A percentile compares a stretch with the other conserved stretches of the same genome.
phyloP scores from a whole-genome alignment of 768 basidiomycete genomes.

The Pulveroboletus sp. region DNA sequence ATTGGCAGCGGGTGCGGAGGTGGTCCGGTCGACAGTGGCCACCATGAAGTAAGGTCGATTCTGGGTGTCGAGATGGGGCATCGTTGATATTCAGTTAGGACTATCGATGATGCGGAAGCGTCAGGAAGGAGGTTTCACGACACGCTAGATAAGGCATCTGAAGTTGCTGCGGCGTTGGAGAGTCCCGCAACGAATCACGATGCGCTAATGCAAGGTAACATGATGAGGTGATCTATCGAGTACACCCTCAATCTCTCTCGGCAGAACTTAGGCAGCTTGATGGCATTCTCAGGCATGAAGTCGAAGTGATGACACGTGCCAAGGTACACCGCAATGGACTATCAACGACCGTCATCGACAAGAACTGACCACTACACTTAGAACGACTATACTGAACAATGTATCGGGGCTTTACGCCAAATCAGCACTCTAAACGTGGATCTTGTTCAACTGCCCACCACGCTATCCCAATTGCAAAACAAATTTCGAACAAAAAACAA shows the following conservation, averaged over 20 bases:
- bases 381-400: conserved; percentile 71
- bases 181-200: conserved; percentile 51
- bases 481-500: conserved; percentile 74
- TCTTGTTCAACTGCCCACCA: conserved; percentile 66
- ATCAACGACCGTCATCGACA: neutral
- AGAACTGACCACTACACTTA: conserved; percentile 28
- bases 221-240: neutral
- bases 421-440: conserved; percentile 81
- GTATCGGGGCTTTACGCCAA: conserved; percentile 60
- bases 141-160: conserved; percentile 50
- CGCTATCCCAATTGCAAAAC: conserved; percentile 59
- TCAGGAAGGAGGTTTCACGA: conserved; percentile 57
- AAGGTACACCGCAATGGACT: conserved; percentile 38
- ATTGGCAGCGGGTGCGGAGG: conserved; percentile 55
- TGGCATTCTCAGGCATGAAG: conserved; percentile 53
- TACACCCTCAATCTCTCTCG: conserved; percentile 1
- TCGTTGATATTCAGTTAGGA: conserved; percentile 32
- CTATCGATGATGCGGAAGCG: conserved; percentile 55
- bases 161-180: conserved; percentile 48
- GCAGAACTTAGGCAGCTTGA: conserved; percentile 65
- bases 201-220: conserved; percentile 46
- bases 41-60: conserved; percentile 40
- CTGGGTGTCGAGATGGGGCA: neutral
- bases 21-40: conserved; percentile 47
- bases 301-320: conserved; percentile 49